Evolutionary conservation across 176 grass and related monocot genomes (phyloP).

Genomic region (Triticum urartu): DNA sequence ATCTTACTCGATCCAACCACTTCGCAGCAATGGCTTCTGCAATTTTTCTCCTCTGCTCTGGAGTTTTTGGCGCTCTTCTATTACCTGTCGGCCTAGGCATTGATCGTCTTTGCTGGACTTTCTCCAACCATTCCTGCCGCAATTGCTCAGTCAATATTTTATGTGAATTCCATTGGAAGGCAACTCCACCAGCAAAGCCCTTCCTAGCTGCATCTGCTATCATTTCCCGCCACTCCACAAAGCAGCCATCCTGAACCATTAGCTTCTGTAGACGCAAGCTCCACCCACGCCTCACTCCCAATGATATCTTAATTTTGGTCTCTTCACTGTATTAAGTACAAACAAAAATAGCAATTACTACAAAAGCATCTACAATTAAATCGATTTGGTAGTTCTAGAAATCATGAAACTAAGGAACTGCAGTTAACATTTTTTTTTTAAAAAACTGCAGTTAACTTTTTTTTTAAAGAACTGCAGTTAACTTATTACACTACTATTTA

Average conservation of each 20-base stretch:
- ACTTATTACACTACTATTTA: background rate
- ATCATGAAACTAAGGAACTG: background rate
- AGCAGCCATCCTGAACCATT: slow-evolving; percentile 69
- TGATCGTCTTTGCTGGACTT: slow-evolving; percentile 51
- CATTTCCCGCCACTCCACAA: slow-evolving; percentile 74
- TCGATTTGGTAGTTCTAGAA: background rate
- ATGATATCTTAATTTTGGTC: slow-evolving; percentile 73
- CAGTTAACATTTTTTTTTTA: background rate
- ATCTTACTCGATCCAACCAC: slow-evolving; percentile 80
- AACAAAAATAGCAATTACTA: slow-evolving; percentile 29
- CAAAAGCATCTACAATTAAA: slow-evolving; percentile 13
- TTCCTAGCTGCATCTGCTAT: slow-evolving; percentile 70
- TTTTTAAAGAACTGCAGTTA: no score
- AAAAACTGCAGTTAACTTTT: background rate
- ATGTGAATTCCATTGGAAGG: slow-evolving; percentile 80
- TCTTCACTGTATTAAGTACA: slow-evolving; percentile 58
- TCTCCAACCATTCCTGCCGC: slow-evolving; percentile 55
- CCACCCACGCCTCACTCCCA: slow-evolving; percentile 71
- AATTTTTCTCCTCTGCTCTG: slow-evolving; percentile 85
- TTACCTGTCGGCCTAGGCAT: slow-evolving; percentile 53
- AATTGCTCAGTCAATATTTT: slow-evolving; percentile 67
- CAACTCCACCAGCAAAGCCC: slow-evolving; percentile 62
- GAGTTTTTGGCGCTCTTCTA: slow-evolving; percentile 72
- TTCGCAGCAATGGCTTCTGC: slow-evolving; percentile 83
- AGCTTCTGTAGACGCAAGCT: slow-evolving; percentile 50